Base-by-base conservation (phyloP, 768 basidiomycete species). In the Mycena floridula region DNA sequence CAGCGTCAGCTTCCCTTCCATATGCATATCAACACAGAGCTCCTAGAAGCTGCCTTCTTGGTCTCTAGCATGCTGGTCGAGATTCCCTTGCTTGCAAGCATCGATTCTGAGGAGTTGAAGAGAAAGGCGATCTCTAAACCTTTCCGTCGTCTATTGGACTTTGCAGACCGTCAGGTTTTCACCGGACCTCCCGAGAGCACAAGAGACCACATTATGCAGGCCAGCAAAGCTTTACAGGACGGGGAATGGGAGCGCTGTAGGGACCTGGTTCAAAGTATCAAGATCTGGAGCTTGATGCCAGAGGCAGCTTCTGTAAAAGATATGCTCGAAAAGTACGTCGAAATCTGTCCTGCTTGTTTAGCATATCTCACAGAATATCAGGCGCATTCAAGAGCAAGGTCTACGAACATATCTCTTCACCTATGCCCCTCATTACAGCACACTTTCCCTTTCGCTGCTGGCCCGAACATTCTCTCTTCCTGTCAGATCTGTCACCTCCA, bases 11-110 rank as follows among this genome's bases (percentile, higher is more conserved):
- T 99, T 20, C 96, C 96, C 23, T 99, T 98, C 84, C 96, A 99
- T 65, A 89, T 98, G 87, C 96, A 99, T 65, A 93, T 98, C 67
- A 99, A 98, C 69, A 91, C 96, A 12, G 96, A 98, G 65, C 74
- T 99, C 7, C 72, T 98, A 44, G 96, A 98, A 64, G 94, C 94
- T 16, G 96, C 92, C 1, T 99, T 98, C 73, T 76, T 99, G 35
- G 93, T 96, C 15, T 94, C 91, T 13, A 97, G 94, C 68, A 99
- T 99, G 96, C 77, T 99, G 27, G 86, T 97, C 28, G 96, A 98
- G 67, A 93, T 99, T 15, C 96, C 96, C 3, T 67, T 97, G 20
- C 70, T 98, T 15, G 96, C 96, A 3, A 92, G 88, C 61, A 89
- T 93, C 49, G 92, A 96, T 51, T 88, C 87, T 2, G 93, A 98